Evolutionary conservation across 106 monocot genomes (phyloP), one percentile per base, ranked within the genome.

Genomic region (Phalaenopsis aphrodite): DNA sequence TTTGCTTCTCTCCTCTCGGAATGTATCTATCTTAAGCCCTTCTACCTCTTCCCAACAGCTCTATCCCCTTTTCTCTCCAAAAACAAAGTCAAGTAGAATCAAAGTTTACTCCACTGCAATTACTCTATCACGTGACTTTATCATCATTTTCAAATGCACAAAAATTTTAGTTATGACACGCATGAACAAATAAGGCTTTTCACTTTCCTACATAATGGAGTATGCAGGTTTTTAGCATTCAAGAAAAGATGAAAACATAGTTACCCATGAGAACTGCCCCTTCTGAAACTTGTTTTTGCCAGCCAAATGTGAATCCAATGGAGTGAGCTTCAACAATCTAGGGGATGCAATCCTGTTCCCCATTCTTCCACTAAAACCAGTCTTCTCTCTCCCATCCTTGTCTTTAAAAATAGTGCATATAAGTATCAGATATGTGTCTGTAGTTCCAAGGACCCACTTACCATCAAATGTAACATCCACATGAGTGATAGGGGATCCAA

Each of bases 381-480:
- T 95, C 84, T 95, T 95, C 72, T 95, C 95, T 65, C 87, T 95
- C 38, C 95, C 95, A 84, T 93, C 93, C 72, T 93, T 93, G 57
- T 95, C 95, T 82, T 88, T 95, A 57, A 95, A 95, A 21, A 91
- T 55, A 36, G 91, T 93, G 79, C 85, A 89, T 78, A 95, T 93
- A 41, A 95, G 89, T 38, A 95, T 87, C 82, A 95, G 68, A 82
- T 93, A 95, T 2, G 91, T 91, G 36, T 95, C 93, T 0, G 95
- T 89, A 9, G 95, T 95, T 17, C 95, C 95, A 78, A 95, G 67
- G 64, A 95, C 88, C 95, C 95, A 95, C 80, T 91, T 95, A 72
- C 95, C 95, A 85, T 95, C 95, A 77, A 78, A 95, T 65, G 95
- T 95, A 80, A 95, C 95, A 87, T 95, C 95, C 41, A 95, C 91